These are phyloP conservation scores for Ustilago xerochloae DNA, from an alignment of 1,284 basidiomycete genomes.

Conservation along the genomic window DNA sequence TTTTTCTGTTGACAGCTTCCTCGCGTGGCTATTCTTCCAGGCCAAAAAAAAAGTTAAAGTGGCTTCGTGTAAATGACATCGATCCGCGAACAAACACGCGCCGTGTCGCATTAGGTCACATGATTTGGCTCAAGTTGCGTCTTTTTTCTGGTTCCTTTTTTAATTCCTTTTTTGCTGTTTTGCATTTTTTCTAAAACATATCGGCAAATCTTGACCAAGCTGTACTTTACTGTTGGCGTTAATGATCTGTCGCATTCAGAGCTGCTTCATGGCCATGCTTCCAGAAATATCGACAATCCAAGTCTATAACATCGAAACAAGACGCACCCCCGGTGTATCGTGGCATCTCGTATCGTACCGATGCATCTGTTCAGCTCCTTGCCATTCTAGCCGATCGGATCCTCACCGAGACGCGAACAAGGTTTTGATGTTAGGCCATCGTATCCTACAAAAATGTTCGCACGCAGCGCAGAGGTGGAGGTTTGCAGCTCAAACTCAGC, in stretches of 20 bases:
- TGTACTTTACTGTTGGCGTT: no score
- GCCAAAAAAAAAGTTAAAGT: conserved; percentile 36
- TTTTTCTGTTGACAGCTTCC: conserved; percentile 51
- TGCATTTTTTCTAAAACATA: no score
- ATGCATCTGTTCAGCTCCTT: no score
- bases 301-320: no score
- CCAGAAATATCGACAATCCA: no score
- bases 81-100: conserved; percentile 19
- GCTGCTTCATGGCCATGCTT: no score
- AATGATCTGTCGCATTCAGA: no score
- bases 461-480: neutral
- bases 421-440: neutral
- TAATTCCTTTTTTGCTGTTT: neutral
- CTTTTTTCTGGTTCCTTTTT: conserved; percentile 3
- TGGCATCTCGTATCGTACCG: no score
- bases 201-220: no score
- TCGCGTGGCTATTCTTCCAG: conserved; percentile 7
- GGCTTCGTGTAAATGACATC: conserved; percentile 35
- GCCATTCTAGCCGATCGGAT: no score
- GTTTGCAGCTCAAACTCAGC: neutral
- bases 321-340: no score
- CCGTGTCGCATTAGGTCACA: conserved; percentile 32
- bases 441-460: neutral
- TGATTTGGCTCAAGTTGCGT: conserved; percentile 7
- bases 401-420: no score